phyloP scores from a whole-genome alignment of 495 filamentous ascomycete species.

The Xylaria curta region DNA sequence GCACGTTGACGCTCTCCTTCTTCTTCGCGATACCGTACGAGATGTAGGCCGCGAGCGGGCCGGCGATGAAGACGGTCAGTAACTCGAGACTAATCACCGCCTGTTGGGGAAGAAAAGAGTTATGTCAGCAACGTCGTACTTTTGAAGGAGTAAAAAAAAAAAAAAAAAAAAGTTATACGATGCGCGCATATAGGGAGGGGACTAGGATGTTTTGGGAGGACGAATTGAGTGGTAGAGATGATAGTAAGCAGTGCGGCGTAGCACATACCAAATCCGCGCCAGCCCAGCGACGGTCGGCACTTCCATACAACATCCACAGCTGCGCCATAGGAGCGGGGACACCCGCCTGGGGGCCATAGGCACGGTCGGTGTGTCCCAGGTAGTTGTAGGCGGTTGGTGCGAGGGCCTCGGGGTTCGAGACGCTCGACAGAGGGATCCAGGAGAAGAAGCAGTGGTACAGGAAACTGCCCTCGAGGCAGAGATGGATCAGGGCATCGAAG shows the following conservation, averaged over 20 bases:
- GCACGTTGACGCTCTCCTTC: conserved; percentile 68
- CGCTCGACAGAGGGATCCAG: conserved; percentile 52
- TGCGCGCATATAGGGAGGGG: background rate
- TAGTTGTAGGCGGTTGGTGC: conserved; percentile 52
- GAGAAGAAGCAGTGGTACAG: conserved; percentile 92
- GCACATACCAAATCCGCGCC: conserved; percentile 67
- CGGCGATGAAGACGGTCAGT: conserved; percentile 80
- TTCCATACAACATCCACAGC: conserved; percentile 93
- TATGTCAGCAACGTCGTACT: conserved; percentile 21
- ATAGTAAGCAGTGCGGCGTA: conserved; percentile 14
- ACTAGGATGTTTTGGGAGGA: background rate
- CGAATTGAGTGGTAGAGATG: conserved; percentile 3
- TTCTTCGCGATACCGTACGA: conserved; percentile 68
- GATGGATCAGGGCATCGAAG: conserved; percentile 89
- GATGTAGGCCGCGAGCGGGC: conserved; percentile 72
- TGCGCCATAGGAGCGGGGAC: conserved; percentile 63
- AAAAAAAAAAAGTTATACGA: background rate
- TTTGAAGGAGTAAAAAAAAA: too few species aligned
- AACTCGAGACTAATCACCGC: conserved; percentile 83
- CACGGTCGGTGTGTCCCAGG: conserved; percentile 52
- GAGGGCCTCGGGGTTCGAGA: conserved; percentile 36
- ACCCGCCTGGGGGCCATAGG: conserved; percentile 78
- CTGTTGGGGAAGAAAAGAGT: conserved; percentile 28
- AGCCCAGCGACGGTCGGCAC: conserved; percentile 85
- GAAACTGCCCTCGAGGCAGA: conserved; percentile 87